These are phyloP conservation scores for Verticillium zaregamsianum DNA, from an alignment of 2,329 filamentous ascomycete species.

Conservation along the genomic window DNA sequence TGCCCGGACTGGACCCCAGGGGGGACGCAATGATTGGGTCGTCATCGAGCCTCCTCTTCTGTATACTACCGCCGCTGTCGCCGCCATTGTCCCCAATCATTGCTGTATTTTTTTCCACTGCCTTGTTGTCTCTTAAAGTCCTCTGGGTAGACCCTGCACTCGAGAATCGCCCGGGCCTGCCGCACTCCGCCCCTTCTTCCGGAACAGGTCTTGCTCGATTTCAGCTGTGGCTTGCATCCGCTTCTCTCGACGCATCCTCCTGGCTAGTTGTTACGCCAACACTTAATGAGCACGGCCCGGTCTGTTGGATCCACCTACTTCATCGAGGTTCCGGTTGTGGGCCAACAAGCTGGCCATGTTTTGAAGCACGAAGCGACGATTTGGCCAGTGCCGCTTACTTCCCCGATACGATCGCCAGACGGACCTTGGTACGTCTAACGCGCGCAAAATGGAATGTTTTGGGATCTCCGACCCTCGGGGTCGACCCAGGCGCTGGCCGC, in stretches of 20 bases:
- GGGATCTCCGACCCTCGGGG: no score
- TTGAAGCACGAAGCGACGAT: no score
- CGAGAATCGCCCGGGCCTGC: not conserved
- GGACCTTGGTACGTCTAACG: no score
- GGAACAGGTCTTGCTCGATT: not conserved
- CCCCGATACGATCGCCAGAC: no score
- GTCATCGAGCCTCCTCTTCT: conserved; percentile 5
- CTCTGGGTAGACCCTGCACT: not conserved
- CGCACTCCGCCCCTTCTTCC: not conserved
- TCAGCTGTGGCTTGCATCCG: not conserved
- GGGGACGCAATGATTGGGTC: conserved; percentile 4
- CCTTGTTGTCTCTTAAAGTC: not conserved
- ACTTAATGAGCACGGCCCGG: no score
- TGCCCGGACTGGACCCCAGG: conserved; percentile 1
- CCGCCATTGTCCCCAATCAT: not conserved
- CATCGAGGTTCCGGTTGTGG: no score
- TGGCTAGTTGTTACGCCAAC: no score
- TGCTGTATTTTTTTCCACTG: not conserved
- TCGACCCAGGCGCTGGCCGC: not conserved
- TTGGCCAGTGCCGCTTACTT: no score
- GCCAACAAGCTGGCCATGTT: no score
- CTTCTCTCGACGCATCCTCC: no score
- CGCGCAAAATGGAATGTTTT: no score
- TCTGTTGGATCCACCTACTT: no score
- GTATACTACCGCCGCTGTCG: conserved; percentile 2